These are phyloP conservation scores for Chenopodium quinoa DNA, from an alignment of 148 eudicot species.

Conservation along the genomic window DNA sequence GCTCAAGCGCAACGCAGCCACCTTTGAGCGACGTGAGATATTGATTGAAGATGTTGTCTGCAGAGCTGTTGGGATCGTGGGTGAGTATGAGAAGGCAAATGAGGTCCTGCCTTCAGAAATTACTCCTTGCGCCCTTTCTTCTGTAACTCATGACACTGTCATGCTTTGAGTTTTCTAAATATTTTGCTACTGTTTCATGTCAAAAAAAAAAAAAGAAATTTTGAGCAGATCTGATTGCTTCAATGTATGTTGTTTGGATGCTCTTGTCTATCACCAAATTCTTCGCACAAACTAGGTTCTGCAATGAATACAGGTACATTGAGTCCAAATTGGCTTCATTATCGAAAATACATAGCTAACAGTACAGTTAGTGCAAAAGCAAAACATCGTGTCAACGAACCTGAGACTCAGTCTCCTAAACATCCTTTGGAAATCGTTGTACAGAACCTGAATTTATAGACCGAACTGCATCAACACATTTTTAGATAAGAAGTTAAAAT, in stretches of 20 bases:
- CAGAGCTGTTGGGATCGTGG: too few relatives aligned
- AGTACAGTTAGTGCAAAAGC: background rate
- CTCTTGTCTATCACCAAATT: conserved; percentile 57
- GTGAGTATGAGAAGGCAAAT: too few relatives aligned
- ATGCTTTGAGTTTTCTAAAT: conserved; percentile 41
- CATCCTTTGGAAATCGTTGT: background rate
- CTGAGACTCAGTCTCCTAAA: conserved; percentile 53
- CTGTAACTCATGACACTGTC: too few relatives aligned
- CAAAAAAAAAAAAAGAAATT: conserved; percentile 39
- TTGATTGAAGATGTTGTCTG: too few relatives aligned
- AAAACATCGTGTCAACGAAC: conserved; percentile 30
- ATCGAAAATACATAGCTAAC: background rate
- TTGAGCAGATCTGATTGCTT: conserved; percentile 66
- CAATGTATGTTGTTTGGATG: conserved; percentile 60
- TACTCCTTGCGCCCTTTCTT: too few relatives aligned
- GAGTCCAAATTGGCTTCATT: background rate
- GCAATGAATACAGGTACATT: conserved; percentile 10
- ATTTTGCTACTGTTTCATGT: too few relatives aligned
- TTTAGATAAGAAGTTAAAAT: too few relatives aligned
- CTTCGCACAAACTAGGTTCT: conserved; percentile 58
- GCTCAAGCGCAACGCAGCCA: too few relatives aligned
- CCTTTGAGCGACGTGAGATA: too few relatives aligned
- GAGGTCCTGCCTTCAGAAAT: too few relatives aligned
- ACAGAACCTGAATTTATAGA: too few relatives aligned
- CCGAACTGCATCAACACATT: too few relatives aligned